These are phyloP conservation scores for Ceratocystiopsis minuta DNA, from an alignment of 2,329 filamentous ascomycete genomes.

Conservation along the genomic window DNA sequence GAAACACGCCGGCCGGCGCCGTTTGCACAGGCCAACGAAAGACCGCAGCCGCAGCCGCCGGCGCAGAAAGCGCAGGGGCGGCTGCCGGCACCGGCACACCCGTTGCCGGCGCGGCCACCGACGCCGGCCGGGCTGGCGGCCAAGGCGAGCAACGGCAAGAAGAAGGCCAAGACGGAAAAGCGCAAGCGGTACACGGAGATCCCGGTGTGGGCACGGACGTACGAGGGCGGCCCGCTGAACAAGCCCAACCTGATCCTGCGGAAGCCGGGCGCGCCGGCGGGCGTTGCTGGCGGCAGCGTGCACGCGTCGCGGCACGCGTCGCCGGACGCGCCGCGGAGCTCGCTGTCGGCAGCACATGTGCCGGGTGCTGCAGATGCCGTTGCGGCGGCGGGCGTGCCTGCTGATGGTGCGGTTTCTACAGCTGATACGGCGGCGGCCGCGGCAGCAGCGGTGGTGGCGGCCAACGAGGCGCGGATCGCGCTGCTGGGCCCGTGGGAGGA, in stretches of 20 bases:
- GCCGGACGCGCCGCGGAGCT: constrained; percentile 9
- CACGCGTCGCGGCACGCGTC: constrained; percentile 29
- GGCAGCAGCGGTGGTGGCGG: constrained; percentile 10
- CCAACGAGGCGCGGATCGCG: constrained; percentile 7
- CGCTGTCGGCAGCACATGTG: constrained; percentile 9
- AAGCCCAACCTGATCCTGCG: constrained; percentile 29
- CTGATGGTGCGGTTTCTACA: constrained; percentile 10
- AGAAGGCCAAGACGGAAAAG: constrained; percentile 17
- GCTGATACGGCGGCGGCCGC: constrained; percentile 8
- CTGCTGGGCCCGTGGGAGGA: constrained; percentile 42
- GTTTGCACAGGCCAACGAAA: constrained; percentile 27
- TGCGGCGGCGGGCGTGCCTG: constrained; percentile 5
- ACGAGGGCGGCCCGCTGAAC: constrained; percentile 19
- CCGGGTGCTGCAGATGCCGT: constrained; percentile 11
- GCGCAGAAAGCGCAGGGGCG: not conserved
- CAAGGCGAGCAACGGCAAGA: constrained; percentile 9
- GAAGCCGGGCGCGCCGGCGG: constrained; percentile 17
- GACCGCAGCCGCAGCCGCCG: constrained; percentile 7
- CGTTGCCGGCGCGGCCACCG: not conserved
- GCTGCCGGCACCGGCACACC: too few relatives aligned
- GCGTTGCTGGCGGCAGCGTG: constrained; percentile 11
- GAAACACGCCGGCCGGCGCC: constrained; percentile 28
- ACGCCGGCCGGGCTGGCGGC: not conserved
- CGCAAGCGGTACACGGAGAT: constrained; percentile 15
- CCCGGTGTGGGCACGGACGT: constrained; percentile 32